Conservation (phyloP, 768 basidiomycete species). For the Rhizopogon roseolus region DNA sequence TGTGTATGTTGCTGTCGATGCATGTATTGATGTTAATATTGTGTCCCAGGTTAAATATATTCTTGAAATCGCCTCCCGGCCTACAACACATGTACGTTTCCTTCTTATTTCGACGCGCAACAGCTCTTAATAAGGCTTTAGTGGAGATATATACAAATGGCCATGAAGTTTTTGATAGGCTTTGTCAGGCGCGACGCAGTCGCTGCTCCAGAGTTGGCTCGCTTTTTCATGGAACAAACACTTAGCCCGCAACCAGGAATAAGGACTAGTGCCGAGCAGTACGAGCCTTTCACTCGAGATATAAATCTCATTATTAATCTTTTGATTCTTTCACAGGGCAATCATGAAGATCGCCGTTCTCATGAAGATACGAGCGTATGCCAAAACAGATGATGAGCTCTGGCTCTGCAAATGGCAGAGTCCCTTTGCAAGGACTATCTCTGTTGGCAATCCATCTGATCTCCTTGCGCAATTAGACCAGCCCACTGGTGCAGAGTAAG, state of each 20-base stretch:
- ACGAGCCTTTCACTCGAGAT: constrained; percentile 9
- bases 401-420: constrained; percentile 74
- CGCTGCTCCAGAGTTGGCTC: constrained; percentile 47
- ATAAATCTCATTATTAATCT: neutral
- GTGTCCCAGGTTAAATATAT: constrained; percentile 50
- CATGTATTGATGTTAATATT: constrained; percentile 1
- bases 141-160: constrained; percentile 83
- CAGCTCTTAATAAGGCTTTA: constrained; percentile 24
- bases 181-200: constrained; percentile 61
- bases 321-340: constrained; percentile 37
- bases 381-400: constrained; percentile 55
- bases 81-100: constrained; percentile 67
- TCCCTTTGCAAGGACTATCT: constrained; percentile 47
- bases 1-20: constrained; percentile 21
- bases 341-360: constrained; percentile 61
- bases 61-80: constrained; percentile 52
- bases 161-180: constrained; percentile 53
- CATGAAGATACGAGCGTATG: constrained; percentile 74
- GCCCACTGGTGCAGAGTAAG: constrained; percentile 36
- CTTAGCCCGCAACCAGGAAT: constrained; percentile 71
- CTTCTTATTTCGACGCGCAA: neutral
- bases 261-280: constrained; percentile 63
- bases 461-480: constrained; percentile 46
- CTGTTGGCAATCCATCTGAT: constrained; percentile 40
- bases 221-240: constrained; percentile 60